A percentile compares a stretch with the other conserved stretches of the same genome.
Evolutionary conservation across 192 early-diverging fungal genomes (phyloP).

Genomic region (Mortierella antarctica): DNA sequence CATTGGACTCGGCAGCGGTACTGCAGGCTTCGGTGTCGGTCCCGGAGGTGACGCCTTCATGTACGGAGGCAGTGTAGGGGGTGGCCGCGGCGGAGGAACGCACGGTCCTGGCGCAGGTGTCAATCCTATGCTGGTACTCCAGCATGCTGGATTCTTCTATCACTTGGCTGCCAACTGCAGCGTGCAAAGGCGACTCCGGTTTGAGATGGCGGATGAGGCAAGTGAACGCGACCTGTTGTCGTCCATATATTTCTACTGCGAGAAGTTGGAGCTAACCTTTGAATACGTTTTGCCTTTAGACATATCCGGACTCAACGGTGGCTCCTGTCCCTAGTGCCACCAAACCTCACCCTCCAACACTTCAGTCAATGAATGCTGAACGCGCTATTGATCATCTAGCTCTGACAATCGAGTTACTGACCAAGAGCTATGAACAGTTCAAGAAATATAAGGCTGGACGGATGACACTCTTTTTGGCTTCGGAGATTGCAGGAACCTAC

Average conservation of each 20-base stretch:
- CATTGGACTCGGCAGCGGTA: constrained; percentile 42
- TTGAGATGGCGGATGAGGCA: constrained; percentile 61
- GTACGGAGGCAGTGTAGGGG: constrained; percentile 41
- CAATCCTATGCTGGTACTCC: constrained; percentile 76
- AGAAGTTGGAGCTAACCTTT: background rate
- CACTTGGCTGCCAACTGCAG: constrained; percentile 78
- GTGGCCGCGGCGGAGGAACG: constrained; percentile 45
- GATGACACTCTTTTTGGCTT: constrained; percentile 86
- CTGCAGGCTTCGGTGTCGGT: constrained; percentile 47
- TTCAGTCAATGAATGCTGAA: constrained; percentile 59
- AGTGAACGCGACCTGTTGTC: background rate
- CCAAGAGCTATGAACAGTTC: constrained; percentile 92
- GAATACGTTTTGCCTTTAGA: background rate
- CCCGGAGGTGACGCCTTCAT: constrained; percentile 28
- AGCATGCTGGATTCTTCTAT: constrained; percentile 91
- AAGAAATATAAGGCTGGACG: constrained; percentile 76
- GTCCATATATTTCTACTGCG: background rate
- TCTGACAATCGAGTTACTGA: constrained; percentile 84
- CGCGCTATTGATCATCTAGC: constrained; percentile 70
- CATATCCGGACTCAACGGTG: constrained; percentile 25
- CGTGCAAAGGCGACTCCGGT: constrained; percentile 74
- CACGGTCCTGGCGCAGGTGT: constrained; percentile 46
- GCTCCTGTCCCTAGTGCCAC: constrained; percentile 23
- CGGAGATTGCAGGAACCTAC: constrained; percentile 90
- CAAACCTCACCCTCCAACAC: constrained; percentile 51